phyloP scores from a whole-genome alignment of 352 stramenopile genomes.

The Phytophthora melonis region DNA sequence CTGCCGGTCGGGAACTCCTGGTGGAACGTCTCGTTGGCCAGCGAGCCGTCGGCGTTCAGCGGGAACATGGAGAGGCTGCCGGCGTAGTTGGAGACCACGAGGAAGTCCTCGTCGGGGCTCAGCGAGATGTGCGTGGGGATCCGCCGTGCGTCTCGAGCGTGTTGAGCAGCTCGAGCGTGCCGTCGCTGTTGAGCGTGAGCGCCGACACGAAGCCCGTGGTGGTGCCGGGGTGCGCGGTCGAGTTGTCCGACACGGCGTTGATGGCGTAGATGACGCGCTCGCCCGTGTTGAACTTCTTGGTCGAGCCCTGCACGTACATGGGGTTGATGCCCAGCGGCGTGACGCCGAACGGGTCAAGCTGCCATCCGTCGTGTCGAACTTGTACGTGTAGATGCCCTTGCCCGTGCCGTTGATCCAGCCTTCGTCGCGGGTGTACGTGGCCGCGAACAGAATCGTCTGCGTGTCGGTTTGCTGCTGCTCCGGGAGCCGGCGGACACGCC shows the following conservation, averaged over 20 bases:
- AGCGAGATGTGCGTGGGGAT: conserved; percentile 59
- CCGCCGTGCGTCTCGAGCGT: conserved; percentile 56
- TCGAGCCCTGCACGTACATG: conserved; percentile 61
- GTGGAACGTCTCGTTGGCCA: conserved; percentile 45
- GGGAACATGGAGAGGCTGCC: conserved; percentile 71
- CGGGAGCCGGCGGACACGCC: conserved; percentile 26
- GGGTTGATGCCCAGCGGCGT: conserved; percentile 76
- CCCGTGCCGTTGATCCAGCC: conserved; percentile 72
- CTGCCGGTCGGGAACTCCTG: conserved; percentile 54
- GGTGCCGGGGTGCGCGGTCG: conserved; percentile 30
- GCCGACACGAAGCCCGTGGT: conserved; percentile 64
- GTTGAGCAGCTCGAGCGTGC: conserved; percentile 59
- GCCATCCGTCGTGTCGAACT: conserved; percentile 54
- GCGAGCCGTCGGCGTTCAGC: conserved; percentile 53
- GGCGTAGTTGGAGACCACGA: conserved; percentile 73
- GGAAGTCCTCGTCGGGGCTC: conserved; percentile 57
- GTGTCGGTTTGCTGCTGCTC: conserved; percentile 20
- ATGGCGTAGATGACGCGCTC: conserved; percentile 58
- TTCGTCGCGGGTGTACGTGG: conserved; percentile 74
- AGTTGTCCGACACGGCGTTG: conserved; percentile 60
- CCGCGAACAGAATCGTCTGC: conserved; percentile 57
- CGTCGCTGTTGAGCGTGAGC: conserved; percentile 45
- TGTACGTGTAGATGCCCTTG: conserved; percentile 71
- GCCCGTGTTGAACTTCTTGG: conserved; percentile 36
- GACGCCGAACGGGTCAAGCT: conserved; percentile 50